phyloP scores from a whole-genome alignment of 2,329 filamentous ascomycete species.

The Fusarium burgessii region DNA sequence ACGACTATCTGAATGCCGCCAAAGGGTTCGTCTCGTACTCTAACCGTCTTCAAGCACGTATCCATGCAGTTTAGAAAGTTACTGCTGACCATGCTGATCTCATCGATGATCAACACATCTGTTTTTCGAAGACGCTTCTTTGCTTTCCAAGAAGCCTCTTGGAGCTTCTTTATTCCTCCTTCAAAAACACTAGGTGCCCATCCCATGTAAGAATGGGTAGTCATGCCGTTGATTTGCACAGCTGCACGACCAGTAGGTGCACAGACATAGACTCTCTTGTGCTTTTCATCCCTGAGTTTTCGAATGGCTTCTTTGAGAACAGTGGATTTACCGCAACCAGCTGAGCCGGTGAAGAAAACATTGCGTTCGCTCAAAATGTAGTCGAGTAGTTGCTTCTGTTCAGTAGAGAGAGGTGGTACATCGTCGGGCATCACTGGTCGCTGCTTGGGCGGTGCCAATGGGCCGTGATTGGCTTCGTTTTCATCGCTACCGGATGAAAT shows the following conservation, averaged over 20 bases:
- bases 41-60: constrained; percentile 50
- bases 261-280: constrained; percentile 59
- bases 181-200: constrained; percentile 57
- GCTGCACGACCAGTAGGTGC: constrained; percentile 72
- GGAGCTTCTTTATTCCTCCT: constrained; percentile 2
- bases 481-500: background rate
- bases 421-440: background rate
- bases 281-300: background rate
- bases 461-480: background rate
- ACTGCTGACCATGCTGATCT: constrained; percentile 75
- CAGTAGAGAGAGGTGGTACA: background rate
- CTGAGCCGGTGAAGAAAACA: constrained; percentile 55
- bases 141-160: constrained; percentile 29
- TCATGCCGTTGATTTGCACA: constrained; percentile 66
- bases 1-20: constrained; percentile 45
- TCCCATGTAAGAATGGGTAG: constrained; percentile 68
- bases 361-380: background rate
- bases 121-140: constrained; percentile 54
- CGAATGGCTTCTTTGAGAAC: constrained; percentile 37
- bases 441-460: background rate
- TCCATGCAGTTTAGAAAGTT: constrained; percentile 44
- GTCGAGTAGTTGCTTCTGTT: background rate
- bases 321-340: constrained; percentile 56
- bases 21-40: constrained; percentile 26
- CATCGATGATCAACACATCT: constrained; percentile 71